Percentiles rank a stretch among this genome's conserved stretches.
phyloP scores from a whole-genome alignment of 768 basidiomycete genomes.

The Paxillus rubicundulus region DNA sequence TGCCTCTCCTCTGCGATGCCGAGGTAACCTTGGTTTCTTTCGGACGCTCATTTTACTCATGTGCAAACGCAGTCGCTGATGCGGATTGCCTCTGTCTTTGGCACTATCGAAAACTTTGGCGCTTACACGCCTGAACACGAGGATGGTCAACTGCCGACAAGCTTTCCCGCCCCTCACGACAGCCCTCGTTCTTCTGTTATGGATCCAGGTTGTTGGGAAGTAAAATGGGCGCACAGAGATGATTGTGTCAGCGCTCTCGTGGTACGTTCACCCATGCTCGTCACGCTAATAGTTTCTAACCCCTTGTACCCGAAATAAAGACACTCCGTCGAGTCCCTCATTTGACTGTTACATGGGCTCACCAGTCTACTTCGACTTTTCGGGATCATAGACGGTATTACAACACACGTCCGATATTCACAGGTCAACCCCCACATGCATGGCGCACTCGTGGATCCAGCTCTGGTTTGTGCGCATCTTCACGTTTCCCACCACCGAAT shows the following conservation, averaged over 20 bases:
- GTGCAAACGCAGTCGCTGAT: constrained; percentile 43
- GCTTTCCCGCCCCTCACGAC: constrained; percentile 52
- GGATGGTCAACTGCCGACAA: constrained; percentile 14
- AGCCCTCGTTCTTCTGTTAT: constrained; percentile 52
- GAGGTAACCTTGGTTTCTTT: constrained; percentile 40
- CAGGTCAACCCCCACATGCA: constrained; percentile 6
- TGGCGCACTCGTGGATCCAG: constrained; percentile 19
- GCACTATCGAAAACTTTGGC: constrained; percentile 57
- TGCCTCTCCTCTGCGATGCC: constrained; percentile 58
- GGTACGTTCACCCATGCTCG: constrained; percentile 39
- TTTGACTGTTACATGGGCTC: constrained; percentile 77
- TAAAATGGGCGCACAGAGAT: constrained; percentile 77
- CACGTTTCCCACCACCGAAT: constrained; percentile 17
- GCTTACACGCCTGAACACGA: constrained; percentile 25
- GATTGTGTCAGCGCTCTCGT: constrained; percentile 71
- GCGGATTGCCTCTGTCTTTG: constrained; percentile 57
- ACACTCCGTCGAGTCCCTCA: constrained; percentile 69
- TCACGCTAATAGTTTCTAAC: constrained; percentile 4
- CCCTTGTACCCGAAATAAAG: constrained; percentile 33
- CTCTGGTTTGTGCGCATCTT: constrained; percentile 9
- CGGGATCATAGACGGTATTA: constrained; percentile 16
- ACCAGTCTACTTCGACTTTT: constrained; percentile 43
- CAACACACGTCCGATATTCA: constrained; percentile 9
- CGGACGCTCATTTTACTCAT: constrained; percentile 5
- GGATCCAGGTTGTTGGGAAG: constrained; percentile 65